These are phyloP conservation scores for Aspergillus fischeri DNA, from an alignment of 2,329 filamentous ascomycete species.

Conservation along the genomic window DNA sequence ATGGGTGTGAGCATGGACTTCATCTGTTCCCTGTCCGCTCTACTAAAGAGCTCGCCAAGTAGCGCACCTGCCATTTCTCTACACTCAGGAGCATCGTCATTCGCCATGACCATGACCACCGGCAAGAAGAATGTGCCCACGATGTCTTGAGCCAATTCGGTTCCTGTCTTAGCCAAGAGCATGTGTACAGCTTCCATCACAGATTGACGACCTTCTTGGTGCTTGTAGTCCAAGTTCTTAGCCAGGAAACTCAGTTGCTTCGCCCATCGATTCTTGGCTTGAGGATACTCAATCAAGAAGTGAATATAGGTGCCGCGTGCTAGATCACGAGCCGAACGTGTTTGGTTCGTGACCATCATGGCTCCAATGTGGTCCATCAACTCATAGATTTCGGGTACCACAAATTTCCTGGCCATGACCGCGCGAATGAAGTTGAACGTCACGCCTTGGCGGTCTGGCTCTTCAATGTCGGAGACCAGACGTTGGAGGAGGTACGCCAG, in stretches of 20 bases:
- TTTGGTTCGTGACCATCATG: constrained; percentile 95
- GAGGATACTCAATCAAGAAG: constrained; percentile 90
- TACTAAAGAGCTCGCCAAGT: constrained; percentile 74
- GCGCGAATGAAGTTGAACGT: constrained; percentile 92
- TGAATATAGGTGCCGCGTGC: constrained; percentile 89
- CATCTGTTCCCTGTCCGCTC: constrained; percentile 68
- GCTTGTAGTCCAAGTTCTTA: constrained; percentile 85
- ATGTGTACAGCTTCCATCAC: constrained; percentile 89
- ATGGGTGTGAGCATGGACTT: constrained; percentile 68
- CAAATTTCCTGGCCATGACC: constrained; percentile 76
- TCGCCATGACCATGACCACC: constrained; percentile 76
- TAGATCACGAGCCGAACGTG: constrained; percentile 79
- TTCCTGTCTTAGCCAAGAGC: constrained; percentile 77
- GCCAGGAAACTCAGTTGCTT: constrained; percentile 88
- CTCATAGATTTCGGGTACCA: constrained; percentile 87
- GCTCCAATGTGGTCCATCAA: constrained; percentile 81
- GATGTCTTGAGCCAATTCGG: constrained; percentile 78
- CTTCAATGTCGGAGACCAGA: constrained; percentile 82
- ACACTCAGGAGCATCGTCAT: constrained; percentile 84
- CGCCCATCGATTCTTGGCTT: constrained; percentile 80
- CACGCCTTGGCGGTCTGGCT: constrained; percentile 85
- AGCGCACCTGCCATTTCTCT: constrained; percentile 75
- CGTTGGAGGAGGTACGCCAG: constrained; percentile 78
- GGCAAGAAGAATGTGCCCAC: constrained; percentile 79
- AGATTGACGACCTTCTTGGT: constrained; percentile 82